Evolutionary conservation across 2,329 filamentous ascomycete species (phyloP).

Genomic region (Pleomassaria siparia): DNA sequence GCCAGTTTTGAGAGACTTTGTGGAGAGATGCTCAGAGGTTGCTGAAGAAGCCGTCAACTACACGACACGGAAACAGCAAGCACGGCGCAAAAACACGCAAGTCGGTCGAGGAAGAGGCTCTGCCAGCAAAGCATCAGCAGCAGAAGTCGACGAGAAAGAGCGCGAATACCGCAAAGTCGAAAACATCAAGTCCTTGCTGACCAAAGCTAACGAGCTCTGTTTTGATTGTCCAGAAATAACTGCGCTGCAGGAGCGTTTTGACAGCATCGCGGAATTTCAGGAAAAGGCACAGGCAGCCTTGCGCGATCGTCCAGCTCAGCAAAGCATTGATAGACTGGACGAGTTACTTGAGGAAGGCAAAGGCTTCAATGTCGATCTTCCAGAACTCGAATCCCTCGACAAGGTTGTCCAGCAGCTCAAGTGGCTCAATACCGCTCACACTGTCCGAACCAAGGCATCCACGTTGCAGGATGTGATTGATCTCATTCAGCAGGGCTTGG

Average conservation of each 20-base stretch:
- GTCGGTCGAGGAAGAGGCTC: slow-evolving; percentile 71
- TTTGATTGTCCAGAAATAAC: slow-evolving; percentile 93
- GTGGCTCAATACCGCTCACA: slow-evolving; percentile 80
- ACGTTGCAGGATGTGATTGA: slow-evolving; percentile 77
- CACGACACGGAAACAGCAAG: slow-evolving; percentile 96
- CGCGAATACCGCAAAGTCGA: slow-evolving; percentile 84
- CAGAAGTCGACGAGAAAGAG: slow-evolving; percentile 81
- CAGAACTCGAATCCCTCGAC: slow-evolving; percentile 81
- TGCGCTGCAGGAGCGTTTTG: slow-evolving; percentile 80
- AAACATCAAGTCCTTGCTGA: slow-evolving; percentile 82
- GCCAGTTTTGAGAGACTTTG: slow-evolving; percentile 79
- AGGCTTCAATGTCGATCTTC: slow-evolving; percentile 86
- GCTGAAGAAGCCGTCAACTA: slow-evolving; percentile 96
- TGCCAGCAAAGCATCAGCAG: slow-evolving; percentile 60
- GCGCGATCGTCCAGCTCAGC: slow-evolving; percentile 52
- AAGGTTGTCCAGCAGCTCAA: slow-evolving; percentile 79
- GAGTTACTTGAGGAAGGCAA: slow-evolving; percentile 88
- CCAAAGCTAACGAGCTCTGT: slow-evolving; percentile 79
- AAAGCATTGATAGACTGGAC: slow-evolving; percentile 73
- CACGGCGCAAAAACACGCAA: slow-evolving; percentile 92
- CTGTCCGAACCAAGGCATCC: slow-evolving; percentile 64
- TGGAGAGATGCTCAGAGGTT: slow-evolving; percentile 96
- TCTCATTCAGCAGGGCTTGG: slow-evolving; percentile 74
- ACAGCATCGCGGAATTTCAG: slow-evolving; percentile 83
- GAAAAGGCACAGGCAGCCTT: slow-evolving; percentile 71